These are phyloP conservation scores for Dothideomycetes sp. DNA, from an alignment of 2,329 filamentous ascomycete genomes.

Conservation along the genomic window DNA sequence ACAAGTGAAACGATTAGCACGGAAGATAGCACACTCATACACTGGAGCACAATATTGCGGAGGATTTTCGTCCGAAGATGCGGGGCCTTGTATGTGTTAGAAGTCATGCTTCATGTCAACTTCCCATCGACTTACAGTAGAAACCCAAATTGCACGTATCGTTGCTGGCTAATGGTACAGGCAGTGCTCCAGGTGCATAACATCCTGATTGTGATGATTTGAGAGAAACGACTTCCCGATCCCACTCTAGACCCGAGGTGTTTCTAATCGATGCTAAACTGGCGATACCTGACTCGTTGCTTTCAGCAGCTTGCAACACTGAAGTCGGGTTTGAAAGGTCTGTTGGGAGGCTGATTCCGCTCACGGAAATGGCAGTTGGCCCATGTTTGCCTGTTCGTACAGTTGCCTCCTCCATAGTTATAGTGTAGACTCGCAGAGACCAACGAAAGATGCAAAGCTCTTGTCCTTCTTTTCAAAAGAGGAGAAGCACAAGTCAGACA, in stretches of 20 bases:
- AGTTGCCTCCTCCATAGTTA: no score
- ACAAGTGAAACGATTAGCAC: conserved; percentile 14
- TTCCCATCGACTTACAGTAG: conserved; percentile 12
- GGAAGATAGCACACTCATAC: conserved; percentile 14
- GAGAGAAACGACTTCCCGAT: conserved; percentile 2
- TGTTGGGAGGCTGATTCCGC: no score
- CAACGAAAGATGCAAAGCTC: no score
- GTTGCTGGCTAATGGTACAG: conserved; percentile 18
- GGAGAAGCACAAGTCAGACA: no score
- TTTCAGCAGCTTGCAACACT: no score
- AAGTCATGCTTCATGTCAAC: not conserved
- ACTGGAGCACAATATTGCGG: conserved; percentile 21
- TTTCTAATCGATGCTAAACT: not conserved
- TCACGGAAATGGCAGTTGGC: no score
- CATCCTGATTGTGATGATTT: conserved; percentile 14
- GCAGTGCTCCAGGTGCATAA: conserved; percentile 15
- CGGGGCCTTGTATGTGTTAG: not conserved
- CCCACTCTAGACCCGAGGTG: not conserved
- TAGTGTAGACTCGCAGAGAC: no score
- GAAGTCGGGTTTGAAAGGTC: no score
- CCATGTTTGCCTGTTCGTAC: no score
- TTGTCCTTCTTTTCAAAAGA: no score
- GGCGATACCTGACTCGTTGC: not conserved
- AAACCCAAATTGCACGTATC: conserved; percentile 19
- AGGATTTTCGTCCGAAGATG: conserved; percentile 12